Evolutionary conservation across 805 yeast genomes (phyloP), one percentile per base, ranked within the genome.

Genomic region (Saitoella complicata): DNA sequence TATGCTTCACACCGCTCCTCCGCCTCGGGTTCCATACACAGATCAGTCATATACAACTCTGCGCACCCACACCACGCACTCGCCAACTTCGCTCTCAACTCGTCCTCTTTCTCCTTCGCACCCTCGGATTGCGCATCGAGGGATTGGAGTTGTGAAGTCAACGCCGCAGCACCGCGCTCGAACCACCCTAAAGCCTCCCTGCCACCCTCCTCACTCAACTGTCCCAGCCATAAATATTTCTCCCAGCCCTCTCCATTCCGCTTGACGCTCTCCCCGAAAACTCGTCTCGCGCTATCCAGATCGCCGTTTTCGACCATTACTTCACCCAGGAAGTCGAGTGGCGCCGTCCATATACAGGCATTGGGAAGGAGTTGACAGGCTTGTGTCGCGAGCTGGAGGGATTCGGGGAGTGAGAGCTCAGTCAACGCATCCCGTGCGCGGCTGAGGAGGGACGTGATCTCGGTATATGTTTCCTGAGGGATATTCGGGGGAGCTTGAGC

Each of bases 11-110:
- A 87, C 59, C 75, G 70, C 6, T 58, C 12, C 61, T 88, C 96
- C 2, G 96, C 95, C 51, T 78, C 76, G 4, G 75, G 75, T 54
- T 82, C 91, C 94, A 85, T 84, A 66, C 96, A 87, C 51, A 87
- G 66, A 65, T 88, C 96, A 1, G 97, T 87, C 96, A 87, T 87
- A 95, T 95, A 87, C 40, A 62, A 57, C 51, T 87, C 97, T 56
- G 87, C 82, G 65, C 79, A 72, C 5, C 94, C 78, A 51, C 87
- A 76, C 12, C 82, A 65, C 0, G 86, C 94, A 6, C 58, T 53
- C 10, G 64, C 53, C 4, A 41, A 44, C n/a, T 55, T 55, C 6
- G 57, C 54, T 11, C 57, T 38, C 30, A 44, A 44, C 21, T 41
- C 44, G n/a, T 41, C 37, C 33, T 32, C 44, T 13, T 31, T 37